Evolutionary conservation across 495 filamentous ascomycete species (phyloP).

Genomic region (Penicillium bovifimosum): DNA sequence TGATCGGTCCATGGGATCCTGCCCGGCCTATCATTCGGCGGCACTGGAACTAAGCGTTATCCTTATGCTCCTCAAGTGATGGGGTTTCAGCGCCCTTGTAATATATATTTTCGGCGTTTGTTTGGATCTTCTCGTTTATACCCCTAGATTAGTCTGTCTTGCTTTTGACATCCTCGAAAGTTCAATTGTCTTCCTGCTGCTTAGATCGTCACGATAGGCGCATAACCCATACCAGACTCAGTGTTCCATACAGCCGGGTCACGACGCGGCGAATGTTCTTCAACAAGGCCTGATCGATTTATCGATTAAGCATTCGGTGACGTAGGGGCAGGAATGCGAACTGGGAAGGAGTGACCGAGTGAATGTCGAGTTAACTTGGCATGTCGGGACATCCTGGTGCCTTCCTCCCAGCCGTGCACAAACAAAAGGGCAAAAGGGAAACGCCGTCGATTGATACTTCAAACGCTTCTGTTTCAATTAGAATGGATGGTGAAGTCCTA

Average conservation of each 20-base stretch:
- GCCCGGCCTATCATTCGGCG: constrained; percentile 73
- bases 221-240: not conserved
- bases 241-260: not conserved
- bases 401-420: not conserved
- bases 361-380: constrained; percentile 13
- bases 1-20: constrained; percentile 96
- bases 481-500: no score
- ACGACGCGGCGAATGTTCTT: not conserved
- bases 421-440: no score
- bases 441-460: not conserved
- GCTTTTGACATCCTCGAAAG: not conserved
- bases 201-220: not conserved
- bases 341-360: constrained; percentile 14
- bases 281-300: not conserved
- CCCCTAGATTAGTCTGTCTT: constrained; percentile 20
- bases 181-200: not conserved
- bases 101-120: constrained; percentile 17
- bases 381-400: constrained; percentile 6
- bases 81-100: constrained; percentile 7
- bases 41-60: constrained; percentile 47
- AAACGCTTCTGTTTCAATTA: not conserved
- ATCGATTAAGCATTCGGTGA: constrained; percentile 7
- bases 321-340: constrained; percentile 15
- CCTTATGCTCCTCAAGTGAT: not conserved
- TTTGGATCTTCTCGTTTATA: constrained; percentile 15